Base-by-base conservation (phyloP, 225 moss, liverwort and hornwort species). In the Neckera pumila region DNA sequence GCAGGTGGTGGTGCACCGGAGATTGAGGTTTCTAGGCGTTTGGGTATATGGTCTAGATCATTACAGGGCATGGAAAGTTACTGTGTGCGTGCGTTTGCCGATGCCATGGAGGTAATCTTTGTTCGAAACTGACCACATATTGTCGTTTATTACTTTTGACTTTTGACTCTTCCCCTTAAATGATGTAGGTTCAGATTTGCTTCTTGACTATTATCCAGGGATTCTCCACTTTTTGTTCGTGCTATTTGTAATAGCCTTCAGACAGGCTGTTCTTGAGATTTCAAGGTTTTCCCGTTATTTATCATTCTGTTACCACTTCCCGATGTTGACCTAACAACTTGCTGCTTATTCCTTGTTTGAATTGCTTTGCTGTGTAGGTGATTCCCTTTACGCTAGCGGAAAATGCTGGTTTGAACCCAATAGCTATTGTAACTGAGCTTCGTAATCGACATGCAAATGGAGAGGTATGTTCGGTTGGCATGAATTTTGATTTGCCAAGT, bases 1-100 rank as follows among this genome's bases (percentile, higher is more conserved):
- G 85, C 91, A 98, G 98, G 97, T 81, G 98, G 98, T 89, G 98
- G 98, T 90, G 98, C 98, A 75, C 94, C 96, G 69, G 98, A 99
- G 89, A 99, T 99, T 70, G 98, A 99, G 92, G 92, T 99, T 45
- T 99, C 98, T 36, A 93, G 98, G 81, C 97, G 96, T 89, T 88
- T 99, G 91, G 97, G 98, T 89, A 92, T 94, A 84, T 99, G 98
- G 97, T 94, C 98, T 34, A 96, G 96, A 89, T 92, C 95, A 74
- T 91, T 99, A 89, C 97, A 96, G 14, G 97, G 98, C 86, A 99
- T 99, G 98, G 98, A 99, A 86, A 97, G 98, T 84, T 99, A 95
- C 64, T 99, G 97, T 83, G 94, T 99, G 81, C 95, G 96, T 57
- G 98, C 93, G 28, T 99, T 97, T 87, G 98, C 98, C 43, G 96